A percentile compares a stretch with the other conserved stretches of the same genome.
Conservation (phyloP, 2,329 filamentous ascomycete species). For the Fusarium compactum region DNA sequence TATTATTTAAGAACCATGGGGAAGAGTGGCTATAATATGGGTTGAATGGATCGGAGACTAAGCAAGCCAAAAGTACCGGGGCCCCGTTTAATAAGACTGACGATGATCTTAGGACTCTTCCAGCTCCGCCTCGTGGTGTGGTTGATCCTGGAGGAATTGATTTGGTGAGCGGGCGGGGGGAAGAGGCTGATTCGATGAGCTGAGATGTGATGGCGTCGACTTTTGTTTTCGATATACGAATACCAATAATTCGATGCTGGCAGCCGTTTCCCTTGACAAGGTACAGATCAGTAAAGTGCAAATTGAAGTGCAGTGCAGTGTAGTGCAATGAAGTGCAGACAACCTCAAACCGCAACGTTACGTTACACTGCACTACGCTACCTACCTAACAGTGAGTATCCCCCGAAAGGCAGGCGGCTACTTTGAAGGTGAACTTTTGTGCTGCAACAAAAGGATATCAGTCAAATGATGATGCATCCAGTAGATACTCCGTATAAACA, state of each 20-base stretch:
- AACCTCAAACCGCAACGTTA: slow-evolving; percentile 44
- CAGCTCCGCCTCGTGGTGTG: slow-evolving; percentile 29
- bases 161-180: background rate
- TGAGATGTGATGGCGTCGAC: slow-evolving; percentile 6
- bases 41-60: slow-evolving; percentile 3
- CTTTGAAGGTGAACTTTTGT: slow-evolving; percentile 13
- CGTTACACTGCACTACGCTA: slow-evolving; percentile 39
- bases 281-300: background rate
- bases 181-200: slow-evolving; percentile 16
- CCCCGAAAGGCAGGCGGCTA: slow-evolving; percentile 16
- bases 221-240: slow-evolving; percentile 23
- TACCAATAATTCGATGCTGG: slow-evolving; percentile 15
- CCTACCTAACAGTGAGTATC: background rate
- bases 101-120: slow-evolving; percentile 31
- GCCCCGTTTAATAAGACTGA: slow-evolving; percentile 42
- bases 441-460: background rate
- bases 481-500: background rate
- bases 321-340: slow-evolving; percentile 6
- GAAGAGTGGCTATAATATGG: slow-evolving; percentile 9
- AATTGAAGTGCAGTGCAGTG: background rate
- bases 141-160: slow-evolving; percentile 12
- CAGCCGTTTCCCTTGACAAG: background rate
- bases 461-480: background rate
- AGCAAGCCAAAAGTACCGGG: slow-evolving; percentile 19
- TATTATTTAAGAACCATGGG: slow-evolving; percentile 11